Base-by-base conservation (phyloP, 495 filamentous ascomycete species). In the Podospora conica region DNA sequence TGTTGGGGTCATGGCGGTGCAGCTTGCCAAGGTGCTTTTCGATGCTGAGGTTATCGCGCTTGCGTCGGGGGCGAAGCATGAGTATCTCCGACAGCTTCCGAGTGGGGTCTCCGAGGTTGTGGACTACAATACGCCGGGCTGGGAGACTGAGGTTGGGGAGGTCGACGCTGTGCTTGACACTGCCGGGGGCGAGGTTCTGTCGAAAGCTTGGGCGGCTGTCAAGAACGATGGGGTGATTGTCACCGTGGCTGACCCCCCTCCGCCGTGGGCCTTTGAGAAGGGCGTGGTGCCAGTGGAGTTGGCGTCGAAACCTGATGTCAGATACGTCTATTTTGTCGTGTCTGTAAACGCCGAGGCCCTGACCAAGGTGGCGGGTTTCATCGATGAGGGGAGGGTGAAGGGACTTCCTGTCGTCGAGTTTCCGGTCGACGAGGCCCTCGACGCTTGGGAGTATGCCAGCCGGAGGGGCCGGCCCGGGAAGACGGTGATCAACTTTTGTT, bases 131-230 rank as follows among this genome's bases (percentile, higher is more conserved):
- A 65, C 25, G 7, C 70, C 64, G 1, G 69, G 68, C 15, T 29
- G 84, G 59, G 72, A 71, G 53, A 68, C 69, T 23, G 80, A 77
- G 78, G 63, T 74, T 21, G 71, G 68, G 53, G 71, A 74, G 33
- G 82, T 84, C 20, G 84, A 86, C 71, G 65, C 85, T 1, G 80
- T 86, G 20, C 66, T 87, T 65, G 85, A 87, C 68, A 80, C 76
- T 58, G 70, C 82, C 61, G 84, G 85, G 2, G 71, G 77, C 29
- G 70, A 77, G 69, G 73, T 81, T 8, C 70, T 85, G 23, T 68
- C 73, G 24, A 79, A 80, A 70, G 74, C 76, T 2, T 86, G 84
- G 84, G 78, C 68, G 68, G 66, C 70, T 59, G 77, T 81, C 0
- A 80, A 76, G 70, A 76, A 80, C 22, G 75, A 73, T 0, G 84